Conservation (phyloP, 495 filamentous ascomycete species). For the Penicillium odoratum region DNA sequence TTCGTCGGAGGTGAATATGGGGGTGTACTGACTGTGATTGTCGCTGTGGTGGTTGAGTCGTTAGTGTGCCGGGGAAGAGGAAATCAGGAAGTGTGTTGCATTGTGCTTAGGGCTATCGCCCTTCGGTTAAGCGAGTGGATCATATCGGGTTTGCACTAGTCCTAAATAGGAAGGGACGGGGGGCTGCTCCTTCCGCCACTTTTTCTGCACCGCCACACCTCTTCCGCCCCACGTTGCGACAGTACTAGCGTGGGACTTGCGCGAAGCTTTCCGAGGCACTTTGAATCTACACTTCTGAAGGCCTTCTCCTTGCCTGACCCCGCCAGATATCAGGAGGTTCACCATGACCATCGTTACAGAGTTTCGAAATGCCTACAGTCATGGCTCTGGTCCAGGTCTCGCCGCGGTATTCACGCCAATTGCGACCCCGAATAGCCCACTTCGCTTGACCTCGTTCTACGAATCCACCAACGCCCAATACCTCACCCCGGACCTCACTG, state of each 20-base stretch:
- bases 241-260: neutral
- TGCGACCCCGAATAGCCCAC: constrained; percentile 52
- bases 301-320: neutral
- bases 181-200: constrained; percentile 15
- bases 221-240: constrained; percentile 4
- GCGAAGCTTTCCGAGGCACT: neutral
- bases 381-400: constrained; percentile 62
- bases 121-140: constrained; percentile 50
- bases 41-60: constrained; percentile 55
- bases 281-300: no score
- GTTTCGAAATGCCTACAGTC: constrained; percentile 58
- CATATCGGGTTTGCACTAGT: constrained; percentile 26
- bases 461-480: constrained; percentile 59
- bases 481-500: constrained; percentile 59
- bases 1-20: constrained; percentile 11
- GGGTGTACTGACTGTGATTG: constrained; percentile 54
- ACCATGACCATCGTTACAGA: constrained; percentile 67
- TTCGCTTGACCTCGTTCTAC: constrained; percentile 62
- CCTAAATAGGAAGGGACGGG: constrained; percentile 17
- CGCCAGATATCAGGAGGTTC: neutral
- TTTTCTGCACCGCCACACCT: constrained; percentile 13
- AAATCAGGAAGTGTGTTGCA: constrained; percentile 51
- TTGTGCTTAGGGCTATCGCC: constrained; percentile 50
- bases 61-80: constrained; percentile 38
- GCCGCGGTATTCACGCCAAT: constrained; percentile 70